Evolutionary conservation across 2,329 filamentous ascomycete species (phyloP).

Genomic region (Alternaria rosae): DNA sequence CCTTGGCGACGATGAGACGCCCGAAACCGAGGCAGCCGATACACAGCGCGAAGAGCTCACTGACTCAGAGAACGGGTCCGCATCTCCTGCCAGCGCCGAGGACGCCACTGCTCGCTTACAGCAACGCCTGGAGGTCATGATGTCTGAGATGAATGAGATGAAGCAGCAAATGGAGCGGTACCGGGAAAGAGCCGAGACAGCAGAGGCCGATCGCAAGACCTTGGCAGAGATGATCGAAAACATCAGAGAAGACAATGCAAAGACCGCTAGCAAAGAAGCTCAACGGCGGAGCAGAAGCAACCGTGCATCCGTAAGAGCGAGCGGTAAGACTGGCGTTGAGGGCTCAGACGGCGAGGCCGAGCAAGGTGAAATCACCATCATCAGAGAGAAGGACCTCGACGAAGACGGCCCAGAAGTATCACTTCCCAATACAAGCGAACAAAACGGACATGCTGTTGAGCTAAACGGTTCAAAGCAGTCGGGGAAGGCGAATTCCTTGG

Average conservation of each 20-base stretch:
- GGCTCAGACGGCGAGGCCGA: slow-evolving; percentile 33
- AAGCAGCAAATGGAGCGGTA: slow-evolving; percentile 81
- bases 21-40: slow-evolving; percentile 16
- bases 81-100: slow-evolving; percentile 36
- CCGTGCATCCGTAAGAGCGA: slow-evolving; percentile 20
- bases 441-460: slow-evolving; percentile 43
- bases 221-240: slow-evolving; percentile 88
- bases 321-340: slow-evolving; percentile 19
- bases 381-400: slow-evolving; percentile 42
- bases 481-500: slow-evolving; percentile 36
- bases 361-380: slow-evolving; percentile 48
- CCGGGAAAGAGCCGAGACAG: slow-evolving; percentile 77
- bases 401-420: slow-evolving; percentile 32
- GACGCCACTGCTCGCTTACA: slow-evolving; percentile 64
- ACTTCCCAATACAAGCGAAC: slow-evolving; percentile 23
- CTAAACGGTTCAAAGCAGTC: slow-evolving; percentile 29
- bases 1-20: slow-evolving; percentile 28
- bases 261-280: slow-evolving; percentile 46
- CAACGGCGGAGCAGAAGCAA: slow-evolving; percentile 38
- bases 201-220: slow-evolving; percentile 80
- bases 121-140: slow-evolving; percentile 76
- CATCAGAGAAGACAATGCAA: slow-evolving; percentile 72
- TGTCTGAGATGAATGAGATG: slow-evolving; percentile 81
- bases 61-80: slow-evolving; percentile 30
- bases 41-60: slow-evolving; percentile 24